Evolutionary conservation across 805 yeast genomes (phyloP).

Genomic region (Saccharomycopsis amapae): DNA sequence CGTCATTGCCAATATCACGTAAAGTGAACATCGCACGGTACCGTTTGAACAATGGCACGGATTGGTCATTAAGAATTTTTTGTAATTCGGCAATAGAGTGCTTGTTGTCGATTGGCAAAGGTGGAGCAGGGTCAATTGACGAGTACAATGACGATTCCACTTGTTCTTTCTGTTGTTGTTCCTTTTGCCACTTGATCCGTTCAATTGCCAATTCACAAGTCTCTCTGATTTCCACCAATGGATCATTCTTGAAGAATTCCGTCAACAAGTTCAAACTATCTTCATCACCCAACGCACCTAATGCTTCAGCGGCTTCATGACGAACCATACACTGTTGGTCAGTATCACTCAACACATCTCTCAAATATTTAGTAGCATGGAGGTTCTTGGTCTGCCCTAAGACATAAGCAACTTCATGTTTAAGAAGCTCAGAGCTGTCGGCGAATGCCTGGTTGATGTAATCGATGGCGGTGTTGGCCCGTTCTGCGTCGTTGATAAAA

Average conservation of each 20-base stretch:
- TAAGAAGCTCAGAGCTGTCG: slow-evolving; percentile 80
- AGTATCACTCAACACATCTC: slow-evolving; percentile 57
- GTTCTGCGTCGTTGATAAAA: slow-evolving; percentile 40
- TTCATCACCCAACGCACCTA: slow-evolving; percentile 88
- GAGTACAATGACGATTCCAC: slow-evolving; percentile 72
- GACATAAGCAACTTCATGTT: slow-evolving; percentile 97
- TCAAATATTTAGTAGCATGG: slow-evolving; percentile 67
- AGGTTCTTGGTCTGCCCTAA: slow-evolving; percentile 90
- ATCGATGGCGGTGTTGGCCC: slow-evolving; percentile 62
- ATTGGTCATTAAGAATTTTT: slow-evolving; percentile 65
- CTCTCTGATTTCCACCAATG: slow-evolving; percentile 82
- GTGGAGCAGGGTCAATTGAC: slow-evolving; percentile 98
- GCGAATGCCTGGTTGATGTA: slow-evolving; percentile 80
- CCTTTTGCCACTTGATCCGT: slow-evolving; percentile 87
- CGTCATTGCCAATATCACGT: slow-evolving; percentile 89
- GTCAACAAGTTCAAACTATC: slow-evolving; percentile 62
- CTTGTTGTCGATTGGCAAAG: slow-evolving; percentile 60
- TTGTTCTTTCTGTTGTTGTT: slow-evolving; percentile 54
- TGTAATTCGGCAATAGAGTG: slow-evolving; percentile 62
- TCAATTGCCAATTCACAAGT: slow-evolving; percentile 97
- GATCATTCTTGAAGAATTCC: slow-evolving; percentile 63
- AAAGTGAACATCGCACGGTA: slow-evolving; percentile 98
- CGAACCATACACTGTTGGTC: slow-evolving; percentile 93
- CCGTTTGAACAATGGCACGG: slow-evolving; percentile 78
- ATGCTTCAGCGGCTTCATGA: slow-evolving; percentile 98